Evolutionary conservation across 805 yeast species (phyloP).

Genomic region (Blastobotrys terrestris): DNA sequence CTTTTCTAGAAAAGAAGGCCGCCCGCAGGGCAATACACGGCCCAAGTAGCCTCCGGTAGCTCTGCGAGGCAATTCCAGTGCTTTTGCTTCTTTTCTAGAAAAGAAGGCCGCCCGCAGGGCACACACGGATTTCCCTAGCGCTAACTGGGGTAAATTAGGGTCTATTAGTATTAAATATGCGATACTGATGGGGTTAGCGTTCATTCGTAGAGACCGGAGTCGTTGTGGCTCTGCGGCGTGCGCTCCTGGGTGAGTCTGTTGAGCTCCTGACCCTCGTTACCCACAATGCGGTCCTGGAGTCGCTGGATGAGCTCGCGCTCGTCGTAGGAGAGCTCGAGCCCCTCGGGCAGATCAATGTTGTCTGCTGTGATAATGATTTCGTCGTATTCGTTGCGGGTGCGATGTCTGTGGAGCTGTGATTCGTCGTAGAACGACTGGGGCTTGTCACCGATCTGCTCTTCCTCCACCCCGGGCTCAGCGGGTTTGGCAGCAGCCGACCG

Average conservation of each 20-base stretch:
- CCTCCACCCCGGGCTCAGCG: not conserved
- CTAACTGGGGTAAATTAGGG: not conserved
- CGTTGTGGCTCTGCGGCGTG: not conserved
- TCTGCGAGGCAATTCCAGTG: not conserved
- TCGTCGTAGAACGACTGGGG: not conserved
- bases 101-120: not conserved
- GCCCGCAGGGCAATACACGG: too few species aligned
- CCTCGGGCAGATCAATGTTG: constrained; percentile 3
- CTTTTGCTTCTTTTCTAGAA: not conserved
- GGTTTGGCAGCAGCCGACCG: too few species aligned
- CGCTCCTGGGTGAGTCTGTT: not conserved
- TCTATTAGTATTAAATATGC: not conserved
- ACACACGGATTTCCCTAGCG: not conserved
- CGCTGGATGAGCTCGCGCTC: constrained; percentile 20
- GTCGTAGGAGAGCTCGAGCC: constrained; percentile 16
- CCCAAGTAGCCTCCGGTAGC: too few species aligned
- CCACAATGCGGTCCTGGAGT: constrained; percentile 6
- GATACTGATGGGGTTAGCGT: not conserved
- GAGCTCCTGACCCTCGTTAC: not conserved
- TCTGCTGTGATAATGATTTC: constrained; percentile 5
- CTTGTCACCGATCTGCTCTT: not conserved
- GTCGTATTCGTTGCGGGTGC: not conserved
- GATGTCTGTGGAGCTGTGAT: not conserved
- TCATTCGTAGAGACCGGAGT: not conserved
- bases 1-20: too few species aligned